Percentiles rank a stretch among this genome's conserved stretches.
phyloP scores from a whole-genome alignment of 768 basidiomycete genomes.

The Chalciporus piperatus region DNA sequence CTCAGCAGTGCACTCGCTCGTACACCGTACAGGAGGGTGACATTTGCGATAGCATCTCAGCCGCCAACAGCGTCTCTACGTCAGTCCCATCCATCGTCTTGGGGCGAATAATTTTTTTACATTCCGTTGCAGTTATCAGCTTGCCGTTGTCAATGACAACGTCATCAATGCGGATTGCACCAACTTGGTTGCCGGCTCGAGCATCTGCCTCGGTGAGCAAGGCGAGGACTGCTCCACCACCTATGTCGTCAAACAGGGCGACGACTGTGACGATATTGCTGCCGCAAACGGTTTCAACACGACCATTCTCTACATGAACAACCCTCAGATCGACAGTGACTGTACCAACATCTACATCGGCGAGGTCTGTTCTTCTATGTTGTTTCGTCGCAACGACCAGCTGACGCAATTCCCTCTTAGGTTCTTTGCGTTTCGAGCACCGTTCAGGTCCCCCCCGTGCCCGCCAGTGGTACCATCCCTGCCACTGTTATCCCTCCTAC shows the following conservation, averaged over 20 bases:
- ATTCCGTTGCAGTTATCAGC: constrained; percentile 57
- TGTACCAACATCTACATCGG: constrained; percentile 73
- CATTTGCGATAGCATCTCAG: constrained; percentile 70
- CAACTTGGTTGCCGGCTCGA: constrained; percentile 51
- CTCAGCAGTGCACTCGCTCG: constrained; percentile 48
- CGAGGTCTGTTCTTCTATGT: constrained; percentile 48
- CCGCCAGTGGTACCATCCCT: constrained; percentile 33
- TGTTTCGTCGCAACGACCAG: neutral
- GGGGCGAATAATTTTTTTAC: neutral
- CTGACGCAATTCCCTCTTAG: constrained; percentile 22
- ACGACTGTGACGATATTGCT: constrained; percentile 58
- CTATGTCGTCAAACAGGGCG: constrained; percentile 52
- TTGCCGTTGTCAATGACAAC: constrained; percentile 57
- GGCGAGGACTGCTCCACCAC: constrained; percentile 62
- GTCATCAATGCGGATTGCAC: constrained; percentile 51
- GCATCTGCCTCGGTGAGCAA: constrained; percentile 59
- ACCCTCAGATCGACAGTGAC: constrained; percentile 61
- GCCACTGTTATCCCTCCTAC: constrained; percentile 25
- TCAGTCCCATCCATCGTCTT: constrained; percentile 30
- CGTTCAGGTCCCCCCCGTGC: constrained; percentile 43
- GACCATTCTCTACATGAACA: constrained; percentile 61
- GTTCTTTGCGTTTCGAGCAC: constrained; percentile 50
- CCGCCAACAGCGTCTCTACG: constrained; percentile 62
- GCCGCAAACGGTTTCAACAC: constrained; percentile 41
- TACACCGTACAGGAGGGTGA: constrained; percentile 64